A percentile compares a stretch with the other conserved stretches of the same genome.
Conservation (phyloP, 2,329 filamentous ascomycete species). For the Xylaria sp. region DNA sequence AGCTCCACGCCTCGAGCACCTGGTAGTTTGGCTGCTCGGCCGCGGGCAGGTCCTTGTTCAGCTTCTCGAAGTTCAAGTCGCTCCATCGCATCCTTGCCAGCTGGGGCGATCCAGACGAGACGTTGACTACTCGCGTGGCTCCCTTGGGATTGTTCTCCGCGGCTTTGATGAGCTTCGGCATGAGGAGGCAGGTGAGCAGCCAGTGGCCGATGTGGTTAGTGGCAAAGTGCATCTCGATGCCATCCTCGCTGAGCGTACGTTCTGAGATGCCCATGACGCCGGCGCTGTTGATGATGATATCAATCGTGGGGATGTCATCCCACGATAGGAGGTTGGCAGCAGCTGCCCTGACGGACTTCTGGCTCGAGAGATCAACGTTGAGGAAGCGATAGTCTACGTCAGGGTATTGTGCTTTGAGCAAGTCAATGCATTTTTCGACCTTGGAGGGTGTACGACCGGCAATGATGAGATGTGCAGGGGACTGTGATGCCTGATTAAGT, state of each 20-base stretch:
- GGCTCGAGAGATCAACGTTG: slow-evolving; percentile 54
- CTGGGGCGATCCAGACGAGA: slow-evolving; percentile 50
- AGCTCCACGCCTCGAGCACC: slow-evolving; percentile 42
- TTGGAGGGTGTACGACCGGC: slow-evolving; percentile 51
- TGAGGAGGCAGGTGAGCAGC: slow-evolving; percentile 58
- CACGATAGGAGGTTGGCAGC: slow-evolving; percentile 51
- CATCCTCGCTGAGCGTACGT: slow-evolving; percentile 53
- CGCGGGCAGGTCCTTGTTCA: slow-evolving; percentile 49
- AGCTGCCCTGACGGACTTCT: slow-evolving; percentile 52
- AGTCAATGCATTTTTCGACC: slow-evolving; percentile 46
- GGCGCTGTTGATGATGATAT: slow-evolving; percentile 60
- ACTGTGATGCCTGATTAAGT: slow-evolving; percentile 45
- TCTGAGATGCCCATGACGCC: slow-evolving; percentile 54
- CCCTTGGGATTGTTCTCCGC: slow-evolving; percentile 42
- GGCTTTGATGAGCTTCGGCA: slow-evolving; percentile 55
- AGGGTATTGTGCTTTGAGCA: slow-evolving; percentile 48
- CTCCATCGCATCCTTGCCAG: slow-evolving; percentile 50
- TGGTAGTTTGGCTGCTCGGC: slow-evolving; percentile 49
- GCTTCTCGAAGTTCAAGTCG: slow-evolving; percentile 51
- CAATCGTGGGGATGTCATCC: slow-evolving; percentile 50
- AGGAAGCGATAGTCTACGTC: slow-evolving; percentile 49
- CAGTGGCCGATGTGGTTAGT: slow-evolving; percentile 61
- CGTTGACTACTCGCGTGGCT: slow-evolving; percentile 54
- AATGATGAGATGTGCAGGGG: slow-evolving; percentile 52
- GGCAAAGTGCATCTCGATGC: slow-evolving; percentile 58